These are phyloP conservation scores for Neurospora sp. DNA, from an alignment of 2,329 filamentous ascomycete species.

Conservation along the genomic window DNA sequence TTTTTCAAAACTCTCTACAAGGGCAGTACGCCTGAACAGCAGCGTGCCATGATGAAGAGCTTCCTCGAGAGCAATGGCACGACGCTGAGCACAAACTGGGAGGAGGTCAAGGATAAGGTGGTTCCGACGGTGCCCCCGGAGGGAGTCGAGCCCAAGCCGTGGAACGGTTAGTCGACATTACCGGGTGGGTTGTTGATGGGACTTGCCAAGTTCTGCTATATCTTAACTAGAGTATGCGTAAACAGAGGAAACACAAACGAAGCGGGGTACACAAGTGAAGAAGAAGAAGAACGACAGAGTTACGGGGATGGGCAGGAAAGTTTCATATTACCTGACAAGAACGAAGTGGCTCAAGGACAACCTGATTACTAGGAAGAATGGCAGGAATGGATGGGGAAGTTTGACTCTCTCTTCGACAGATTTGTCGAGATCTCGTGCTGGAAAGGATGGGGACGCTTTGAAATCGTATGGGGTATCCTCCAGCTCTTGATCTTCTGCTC, in stretches of 20 bases:
- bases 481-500: not conserved
- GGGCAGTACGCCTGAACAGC: conserved; percentile 65
- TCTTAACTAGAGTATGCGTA: no score
- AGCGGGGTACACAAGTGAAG: not conserved
- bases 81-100: conserved; percentile 84
- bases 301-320: not conserved
- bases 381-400: not conserved
- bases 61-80: conserved; percentile 92
- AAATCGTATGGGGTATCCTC: not conserved
- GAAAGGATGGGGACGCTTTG: not conserved
- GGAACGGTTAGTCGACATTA: conserved; percentile 27
- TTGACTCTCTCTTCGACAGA: not conserved
- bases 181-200: not conserved
- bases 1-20: conserved; percentile 93
- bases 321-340: not conserved
- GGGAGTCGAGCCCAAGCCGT: conserved; percentile 68
- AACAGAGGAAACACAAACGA: not conserved
- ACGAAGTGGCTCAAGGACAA: not conserved
- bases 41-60: conserved; percentile 95
- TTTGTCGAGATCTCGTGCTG: not conserved
- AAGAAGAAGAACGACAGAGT: not conserved
- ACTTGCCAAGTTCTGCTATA: not conserved
- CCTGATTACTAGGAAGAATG: not conserved
- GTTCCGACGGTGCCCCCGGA: conserved; percentile 69
- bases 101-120: conserved; percentile 61